Conservation (phyloP, 140 eudicot species). For the Stevia rebaudiana region DNA sequence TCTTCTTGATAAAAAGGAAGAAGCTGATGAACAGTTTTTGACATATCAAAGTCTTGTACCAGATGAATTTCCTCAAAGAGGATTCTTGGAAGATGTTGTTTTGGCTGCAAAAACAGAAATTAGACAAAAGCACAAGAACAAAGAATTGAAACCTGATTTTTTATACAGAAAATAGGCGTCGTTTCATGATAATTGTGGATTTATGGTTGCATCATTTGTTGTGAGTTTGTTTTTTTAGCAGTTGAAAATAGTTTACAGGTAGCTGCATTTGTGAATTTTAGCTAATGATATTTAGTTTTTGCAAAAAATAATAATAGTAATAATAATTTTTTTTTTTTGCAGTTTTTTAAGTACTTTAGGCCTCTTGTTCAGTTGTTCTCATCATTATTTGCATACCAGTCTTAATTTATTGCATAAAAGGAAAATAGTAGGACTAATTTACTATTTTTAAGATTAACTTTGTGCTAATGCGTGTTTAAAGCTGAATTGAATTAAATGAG, state of each 20-base stretch:
- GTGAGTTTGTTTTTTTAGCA: conserved; percentile 6
- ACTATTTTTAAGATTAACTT: neutral
- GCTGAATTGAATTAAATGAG: neutral
- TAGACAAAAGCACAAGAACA: conserved; percentile 41
- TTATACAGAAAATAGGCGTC: conserved; percentile 25
- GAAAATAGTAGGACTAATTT: neutral
- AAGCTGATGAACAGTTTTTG: conserved; percentile 75
- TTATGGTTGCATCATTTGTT: neutral
- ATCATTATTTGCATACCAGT: neutral
- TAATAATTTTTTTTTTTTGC: neutral
- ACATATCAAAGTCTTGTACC: conserved; percentile 75
- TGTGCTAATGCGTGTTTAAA: neutral
- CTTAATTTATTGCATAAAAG: neutral
- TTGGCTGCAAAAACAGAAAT: conserved; percentile 78
- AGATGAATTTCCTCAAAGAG: conserved; percentile 86
- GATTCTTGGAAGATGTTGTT: conserved; percentile 79
- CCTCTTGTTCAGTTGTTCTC: neutral
- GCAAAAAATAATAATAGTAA: neutral
- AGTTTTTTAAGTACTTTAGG: neutral
- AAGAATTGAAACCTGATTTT: conserved; percentile 45
- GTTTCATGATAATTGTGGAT: conserved; percentile 1
- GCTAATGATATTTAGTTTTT: neutral
- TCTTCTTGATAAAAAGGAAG: conserved; percentile 56
- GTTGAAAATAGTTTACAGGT: conserved; percentile 3
- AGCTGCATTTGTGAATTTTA: neutral